A percentile compares a stretch with the other conserved stretches of the same genome.
phyloP scores from a whole-genome alignment of 345 rosid genomes.

The Brassica incana region DNA sequence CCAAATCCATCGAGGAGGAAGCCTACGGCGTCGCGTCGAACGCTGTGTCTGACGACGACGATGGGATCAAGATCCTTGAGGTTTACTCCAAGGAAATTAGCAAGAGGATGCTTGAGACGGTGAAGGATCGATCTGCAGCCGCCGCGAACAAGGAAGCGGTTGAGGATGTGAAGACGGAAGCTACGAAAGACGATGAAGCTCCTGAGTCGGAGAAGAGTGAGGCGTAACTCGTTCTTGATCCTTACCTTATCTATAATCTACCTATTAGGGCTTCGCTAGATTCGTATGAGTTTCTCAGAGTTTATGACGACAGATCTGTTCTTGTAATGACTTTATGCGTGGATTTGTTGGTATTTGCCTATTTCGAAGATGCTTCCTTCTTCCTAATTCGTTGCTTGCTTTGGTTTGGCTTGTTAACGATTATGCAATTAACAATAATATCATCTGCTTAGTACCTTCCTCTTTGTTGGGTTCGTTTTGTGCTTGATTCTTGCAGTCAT shows the following conservation, averaged over 20 bases:
- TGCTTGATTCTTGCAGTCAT: not conserved
- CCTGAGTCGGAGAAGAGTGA: conserved; percentile 42
- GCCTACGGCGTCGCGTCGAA: conserved; percentile 61
- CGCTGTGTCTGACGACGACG: conserved; percentile 57
- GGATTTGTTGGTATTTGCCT: conserved; percentile 38
- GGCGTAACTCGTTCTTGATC: conserved; percentile 29
- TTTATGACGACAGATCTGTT: conserved; percentile 42
- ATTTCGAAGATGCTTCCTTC: conserved; percentile 11
- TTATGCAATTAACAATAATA: not conserved
- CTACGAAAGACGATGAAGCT: conserved; percentile 36
- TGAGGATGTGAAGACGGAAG: conserved; percentile 28
- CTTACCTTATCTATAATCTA: conserved; percentile 11
- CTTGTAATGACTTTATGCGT: conserved; percentile 33
- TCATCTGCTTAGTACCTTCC: not conserved
- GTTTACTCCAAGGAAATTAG: conserved; percentile 88
- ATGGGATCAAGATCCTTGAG: conserved; percentile 87
- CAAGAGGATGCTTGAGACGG: conserved; percentile 77
- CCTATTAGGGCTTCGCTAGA: conserved; percentile 36
- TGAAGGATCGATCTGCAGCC: conserved; percentile 52
- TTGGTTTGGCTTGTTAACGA: not conserved
- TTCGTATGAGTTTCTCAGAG: conserved; percentile 43
- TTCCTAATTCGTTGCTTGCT: conserved; percentile 3
- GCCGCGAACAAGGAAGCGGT: conserved; percentile 6
- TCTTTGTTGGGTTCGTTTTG: not conserved
- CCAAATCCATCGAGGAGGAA: conserved; percentile 75